Conservation (phyloP, 768 basidiomycete species). For the Leccinum incarnatum region DNA sequence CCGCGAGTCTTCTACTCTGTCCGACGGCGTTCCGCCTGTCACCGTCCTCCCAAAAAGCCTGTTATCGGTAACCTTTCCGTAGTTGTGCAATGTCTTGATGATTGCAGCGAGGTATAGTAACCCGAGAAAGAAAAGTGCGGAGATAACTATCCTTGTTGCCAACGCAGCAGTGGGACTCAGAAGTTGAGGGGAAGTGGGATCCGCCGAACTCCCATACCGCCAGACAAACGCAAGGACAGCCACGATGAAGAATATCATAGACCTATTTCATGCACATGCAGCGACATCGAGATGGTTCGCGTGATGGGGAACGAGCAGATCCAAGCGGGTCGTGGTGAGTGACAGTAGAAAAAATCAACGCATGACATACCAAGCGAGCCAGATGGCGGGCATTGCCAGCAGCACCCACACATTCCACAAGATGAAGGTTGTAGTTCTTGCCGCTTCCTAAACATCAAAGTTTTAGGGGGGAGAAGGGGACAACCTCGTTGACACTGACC, state of each 20-base stretch:
- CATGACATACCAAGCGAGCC: conserved; percentile 59
- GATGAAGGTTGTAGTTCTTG: conserved; percentile 44
- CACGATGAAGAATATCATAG: conserved; percentile 62
- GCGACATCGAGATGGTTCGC: background rate
- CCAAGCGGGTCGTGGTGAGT: background rate
- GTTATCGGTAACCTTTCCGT: conserved; percentile 36
- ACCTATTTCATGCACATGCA: conserved; percentile 36
- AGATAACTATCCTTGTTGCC: conserved; percentile 54
- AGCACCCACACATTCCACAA: conserved; percentile 71
- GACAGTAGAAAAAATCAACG: background rate
- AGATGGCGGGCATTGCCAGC: conserved; percentile 63
- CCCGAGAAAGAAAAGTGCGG: conserved; percentile 53
- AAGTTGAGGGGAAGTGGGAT: conserved; percentile 34
- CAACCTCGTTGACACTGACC: conserved; percentile 33
- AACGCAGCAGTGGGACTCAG: conserved; percentile 41
- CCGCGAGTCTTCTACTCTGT: background rate
- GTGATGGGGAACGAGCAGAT: background rate
- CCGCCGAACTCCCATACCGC: conserved; percentile 52
- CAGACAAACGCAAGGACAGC: conserved; percentile 67
- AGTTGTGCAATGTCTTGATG: conserved; percentile 57
- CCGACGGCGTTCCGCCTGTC: background rate
- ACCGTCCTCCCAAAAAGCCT: background rate
- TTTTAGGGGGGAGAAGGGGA: background rate
- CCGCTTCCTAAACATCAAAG: conserved; percentile 50
- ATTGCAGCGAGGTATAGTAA: conserved; percentile 61